Evolutionary conservation across 345 rosid species (phyloP).

Genomic region (Eucalyptus pauciflora): DNA sequence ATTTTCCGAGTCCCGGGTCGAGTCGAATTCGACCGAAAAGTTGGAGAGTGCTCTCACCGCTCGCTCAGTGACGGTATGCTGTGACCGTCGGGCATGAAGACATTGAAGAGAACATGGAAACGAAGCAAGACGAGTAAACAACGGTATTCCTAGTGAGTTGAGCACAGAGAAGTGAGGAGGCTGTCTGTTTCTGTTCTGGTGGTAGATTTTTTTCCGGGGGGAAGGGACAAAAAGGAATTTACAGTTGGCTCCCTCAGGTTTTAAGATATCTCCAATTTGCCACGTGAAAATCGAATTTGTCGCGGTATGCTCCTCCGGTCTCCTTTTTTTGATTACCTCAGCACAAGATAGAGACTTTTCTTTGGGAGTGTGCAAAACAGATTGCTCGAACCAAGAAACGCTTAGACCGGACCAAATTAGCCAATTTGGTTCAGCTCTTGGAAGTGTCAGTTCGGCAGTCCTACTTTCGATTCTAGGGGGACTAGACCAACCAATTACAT

Average conservation of each 20-base stretch:
- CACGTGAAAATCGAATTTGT: not conserved
- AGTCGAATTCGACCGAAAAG: not conserved
- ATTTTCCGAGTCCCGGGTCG: constrained; percentile 1
- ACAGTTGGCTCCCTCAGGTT: not conserved
- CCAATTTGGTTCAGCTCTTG: fast-evolving
- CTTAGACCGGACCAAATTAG: fast-evolving
- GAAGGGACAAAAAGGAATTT: not conserved
- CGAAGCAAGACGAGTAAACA: not conserved
- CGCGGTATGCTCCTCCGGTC: not conserved
- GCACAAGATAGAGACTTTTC: not conserved
- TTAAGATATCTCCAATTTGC: not conserved
- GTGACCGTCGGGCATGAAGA: not conserved
- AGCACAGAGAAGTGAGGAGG: not conserved
- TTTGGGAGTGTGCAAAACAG: too few relatives aligned
- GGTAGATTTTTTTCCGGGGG: not conserved
- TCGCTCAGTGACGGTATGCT: not conserved
- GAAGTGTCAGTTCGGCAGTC: fast-evolving
- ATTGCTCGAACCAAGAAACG: fast-evolving
- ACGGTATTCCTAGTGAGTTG: not conserved
- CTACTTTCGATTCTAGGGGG: too few relatives aligned
- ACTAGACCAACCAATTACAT: too few relatives aligned
- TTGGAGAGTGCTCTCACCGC: not conserved
- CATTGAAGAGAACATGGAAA: not conserved
- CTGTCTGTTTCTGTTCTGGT: not conserved
- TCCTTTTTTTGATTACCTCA: not conserved